phyloP scores from a whole-genome alignment of 352 stramenopile species.

The Phytophthora ohioensis region DNA sequence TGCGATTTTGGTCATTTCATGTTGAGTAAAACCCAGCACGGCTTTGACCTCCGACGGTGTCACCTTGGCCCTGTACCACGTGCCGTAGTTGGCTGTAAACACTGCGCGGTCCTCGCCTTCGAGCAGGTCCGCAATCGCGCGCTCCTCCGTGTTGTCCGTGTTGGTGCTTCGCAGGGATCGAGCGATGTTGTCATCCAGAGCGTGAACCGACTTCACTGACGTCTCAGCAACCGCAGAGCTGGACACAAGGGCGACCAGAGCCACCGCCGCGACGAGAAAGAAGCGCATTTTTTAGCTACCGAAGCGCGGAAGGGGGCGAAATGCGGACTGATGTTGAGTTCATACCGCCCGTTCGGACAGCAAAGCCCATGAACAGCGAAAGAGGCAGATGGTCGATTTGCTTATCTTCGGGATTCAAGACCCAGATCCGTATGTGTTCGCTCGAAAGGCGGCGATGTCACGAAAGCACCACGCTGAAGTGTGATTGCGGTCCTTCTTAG shows the following conservation, averaged over 20 bases:
- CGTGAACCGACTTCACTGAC: background rate
- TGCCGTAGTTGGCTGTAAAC: background rate
- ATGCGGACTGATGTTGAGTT: constrained; percentile 12
- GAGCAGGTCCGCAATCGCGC: background rate
- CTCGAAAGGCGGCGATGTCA: too few species aligned
- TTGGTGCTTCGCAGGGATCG: constrained; percentile 10
- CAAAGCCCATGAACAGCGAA: constrained; percentile 15
- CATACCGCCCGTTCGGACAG: background rate
- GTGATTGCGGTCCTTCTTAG: too few species aligned
- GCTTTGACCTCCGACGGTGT: constrained; percentile 9
- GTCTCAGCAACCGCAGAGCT: constrained; percentile 9
- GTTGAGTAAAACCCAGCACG: constrained; percentile 1
- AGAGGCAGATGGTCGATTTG: constrained; percentile 27
- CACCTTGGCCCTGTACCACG: constrained; percentile 18
- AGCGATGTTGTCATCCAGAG: constrained; percentile 1
- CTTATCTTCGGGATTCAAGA: constrained; percentile 24
- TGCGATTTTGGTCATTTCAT: background rate
- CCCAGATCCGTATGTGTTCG: background rate
- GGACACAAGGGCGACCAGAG: constrained; percentile 10
- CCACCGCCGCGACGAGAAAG: constrained; percentile 9
- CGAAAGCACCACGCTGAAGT: too few species aligned
- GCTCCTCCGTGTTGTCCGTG: constrained; percentile 13
- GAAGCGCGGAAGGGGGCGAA: background rate
- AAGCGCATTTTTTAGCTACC: constrained; percentile 14
- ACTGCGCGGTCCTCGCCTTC: background rate